Evolutionary conservation across 2,329 filamentous ascomycete species (phyloP).

Genomic region (Alternaria hordeiaustralica): DNA sequence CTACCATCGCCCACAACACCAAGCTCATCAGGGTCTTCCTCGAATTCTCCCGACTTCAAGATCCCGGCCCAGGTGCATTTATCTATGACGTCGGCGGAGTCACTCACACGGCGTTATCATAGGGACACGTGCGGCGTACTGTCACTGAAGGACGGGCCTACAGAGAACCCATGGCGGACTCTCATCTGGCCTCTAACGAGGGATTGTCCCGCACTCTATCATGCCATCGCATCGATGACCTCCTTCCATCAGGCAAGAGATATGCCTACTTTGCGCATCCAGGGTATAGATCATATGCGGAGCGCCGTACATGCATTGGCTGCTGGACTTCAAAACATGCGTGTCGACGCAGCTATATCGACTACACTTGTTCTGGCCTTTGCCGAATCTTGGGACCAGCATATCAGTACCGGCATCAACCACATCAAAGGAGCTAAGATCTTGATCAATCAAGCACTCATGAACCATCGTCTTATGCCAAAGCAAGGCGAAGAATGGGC

Average conservation of each 20-base stretch:
- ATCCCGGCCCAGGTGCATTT: constrained; percentile 57
- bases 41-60: constrained; percentile 27
- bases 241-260: constrained; percentile 71
- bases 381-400: constrained; percentile 73
- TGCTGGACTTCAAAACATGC: constrained; percentile 67
- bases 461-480: constrained; percentile 52
- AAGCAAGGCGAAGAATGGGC: constrained; percentile 51
- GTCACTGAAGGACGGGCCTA: constrained; percentile 72
- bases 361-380: constrained; percentile 74
- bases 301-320: constrained; percentile 66
- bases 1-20: constrained; percentile 47
- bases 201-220: constrained; percentile 69
- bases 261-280: constrained; percentile 62
- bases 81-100: constrained; percentile 62
- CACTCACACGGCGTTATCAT: constrained; percentile 68
- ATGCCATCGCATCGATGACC: constrained; percentile 72
- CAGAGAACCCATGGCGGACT: constrained; percentile 75
- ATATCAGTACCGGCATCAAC: constrained; percentile 71
- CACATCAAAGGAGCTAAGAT: constrained; percentile 72
- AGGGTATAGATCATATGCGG: constrained; percentile 74
- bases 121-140: constrained; percentile 72
- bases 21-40: constrained; percentile 44
- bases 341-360: constrained; percentile 69
- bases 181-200: constrained; percentile 72
- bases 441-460: constrained; percentile 66